A percentile compares a stretch with the other conserved stretches of the same genome.
Evolutionary conservation across 1,284 basidiomycete species (phyloP).

Genomic region (Heterobasidion annosum): DNA sequence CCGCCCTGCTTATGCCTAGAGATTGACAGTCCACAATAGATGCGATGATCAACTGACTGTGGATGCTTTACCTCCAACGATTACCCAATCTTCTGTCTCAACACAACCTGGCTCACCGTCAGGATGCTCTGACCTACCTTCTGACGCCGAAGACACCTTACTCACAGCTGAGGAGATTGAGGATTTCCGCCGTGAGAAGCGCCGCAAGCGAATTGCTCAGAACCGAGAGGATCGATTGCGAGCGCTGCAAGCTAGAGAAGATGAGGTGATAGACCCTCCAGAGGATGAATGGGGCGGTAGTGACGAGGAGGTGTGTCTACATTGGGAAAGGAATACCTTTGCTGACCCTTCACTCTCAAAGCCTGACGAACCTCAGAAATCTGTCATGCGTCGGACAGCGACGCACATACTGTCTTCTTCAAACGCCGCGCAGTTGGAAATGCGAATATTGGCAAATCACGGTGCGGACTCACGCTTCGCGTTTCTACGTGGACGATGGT

Average conservation of each 20-base stretch:
- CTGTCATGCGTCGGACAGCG: conserved; percentile 73
- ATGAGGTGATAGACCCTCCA: conserved; percentile 19
- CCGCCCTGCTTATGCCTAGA: conserved; percentile 6
- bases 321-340: neutral
- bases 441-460: conserved; percentile 83
- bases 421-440: conserved; percentile 72
- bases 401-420: conserved; percentile 55
- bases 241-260: conserved; percentile 40
- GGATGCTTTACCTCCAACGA: conserved; percentile 29
- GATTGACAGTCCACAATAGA: conserved; percentile 29
- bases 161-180: conserved; percentile 58
- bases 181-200: conserved; percentile 59
- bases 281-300: conserved; percentile 56
- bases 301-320: conserved; percentile 61
- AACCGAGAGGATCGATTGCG: conserved; percentile 54
- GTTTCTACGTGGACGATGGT: conserved; percentile 73
- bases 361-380: conserved; percentile 58
- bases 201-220: conserved; percentile 49
- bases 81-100: conserved; percentile 9
- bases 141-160: conserved; percentile 74
- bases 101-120: conserved; percentile 32
- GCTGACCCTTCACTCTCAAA: conserved; percentile 18
- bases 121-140: conserved; percentile 77
- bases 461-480: conserved; percentile 63
- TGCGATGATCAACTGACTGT: conserved; percentile 75